Conservation (phyloP, 371 early-diverging fungal genomes). For the Parasitella parasitica region DNA sequence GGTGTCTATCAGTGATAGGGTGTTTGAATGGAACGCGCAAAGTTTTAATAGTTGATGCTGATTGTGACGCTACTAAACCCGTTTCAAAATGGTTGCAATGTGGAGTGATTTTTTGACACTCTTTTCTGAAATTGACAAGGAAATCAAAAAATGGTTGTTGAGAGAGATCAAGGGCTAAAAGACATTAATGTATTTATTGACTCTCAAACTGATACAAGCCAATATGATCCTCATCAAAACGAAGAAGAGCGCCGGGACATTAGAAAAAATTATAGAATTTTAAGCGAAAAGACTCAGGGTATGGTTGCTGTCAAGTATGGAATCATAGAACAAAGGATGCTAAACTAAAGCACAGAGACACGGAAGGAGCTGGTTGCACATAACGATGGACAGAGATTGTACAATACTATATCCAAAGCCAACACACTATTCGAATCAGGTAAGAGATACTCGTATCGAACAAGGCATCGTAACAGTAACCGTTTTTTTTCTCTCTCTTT, state of each 20-base stretch:
- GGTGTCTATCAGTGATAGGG: background rate
- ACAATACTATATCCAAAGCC: slow-evolving; percentile 43
- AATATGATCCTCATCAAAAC: slow-evolving; percentile 46
- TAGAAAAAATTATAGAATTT: slow-evolving; percentile 49
- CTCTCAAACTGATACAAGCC: slow-evolving; percentile 18
- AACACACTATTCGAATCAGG: slow-evolving; percentile 58
- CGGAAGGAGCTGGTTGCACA: slow-evolving; percentile 54
- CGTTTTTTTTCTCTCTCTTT: too few relatives aligned
- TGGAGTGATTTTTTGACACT: too few relatives aligned
- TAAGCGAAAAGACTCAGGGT: slow-evolving; percentile 54
- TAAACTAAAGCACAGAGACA: slow-evolving; percentile 23
- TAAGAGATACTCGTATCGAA: slow-evolving; percentile 3
- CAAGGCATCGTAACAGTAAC: too few relatives aligned
- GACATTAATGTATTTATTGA: slow-evolving; percentile 16
- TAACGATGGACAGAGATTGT: slow-evolving; percentile 21
- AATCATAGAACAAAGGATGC: background rate
- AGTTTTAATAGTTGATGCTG: background rate
- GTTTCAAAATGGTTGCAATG: too few relatives aligned
- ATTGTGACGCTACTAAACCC: too few relatives aligned
- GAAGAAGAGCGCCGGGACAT: slow-evolving; percentile 53
- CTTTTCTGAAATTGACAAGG: too few relatives aligned
- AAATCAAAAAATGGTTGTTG: background rate
- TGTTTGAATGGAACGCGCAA: too few relatives aligned
- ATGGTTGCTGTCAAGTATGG: background rate
- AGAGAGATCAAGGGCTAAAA: slow-evolving; percentile 12